Evolutionary conservation across 768 basidiomycete genomes (phyloP), one percentile per base, ranked within the genome.

Genomic region (Termitomyces sp.): DNA sequence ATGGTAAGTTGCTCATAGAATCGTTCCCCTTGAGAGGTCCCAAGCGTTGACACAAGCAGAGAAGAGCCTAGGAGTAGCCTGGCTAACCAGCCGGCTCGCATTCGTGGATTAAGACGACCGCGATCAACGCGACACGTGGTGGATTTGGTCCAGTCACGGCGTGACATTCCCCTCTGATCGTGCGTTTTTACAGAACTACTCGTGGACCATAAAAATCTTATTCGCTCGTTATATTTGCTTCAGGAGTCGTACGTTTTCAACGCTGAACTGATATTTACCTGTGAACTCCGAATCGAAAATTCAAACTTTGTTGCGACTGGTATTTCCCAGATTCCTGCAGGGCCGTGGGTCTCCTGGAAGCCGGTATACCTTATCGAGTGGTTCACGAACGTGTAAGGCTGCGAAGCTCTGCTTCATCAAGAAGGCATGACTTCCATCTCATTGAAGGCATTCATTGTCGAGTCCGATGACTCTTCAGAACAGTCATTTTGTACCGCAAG

Each of bases 401-500:
- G 37, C 19, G 23, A 52, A 29, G 14, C 27, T 14, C 17, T n/a
- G 27, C 23, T 43, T 49, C 12, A 31, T 27, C 23, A 12, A 37
- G 19, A 54, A n/a, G 37, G 37, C 31, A 63, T 65, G 64, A 49
- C 62, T 60, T 65, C 66, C 8, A 59, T 75, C 40, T 59, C 69
- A 23, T 68, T 72, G 6, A 75, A 66, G 66, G 68, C 61, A 46
- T 82, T 83, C 66, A 72, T 64, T n/a, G 73, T 77, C 58, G 69
- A 71, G 59, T 47, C 74, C 31, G 68, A 70, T 56, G 71, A 71
- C 40, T 61, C 59, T 56, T 59, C 64, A 53, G 77, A 77, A 52
- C 66, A 65, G 54, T 67, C 67, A 35, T 73, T 77, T 62, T 86
- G 86, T 64, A 78, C 82, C 54, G 76, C 78, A 31, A 79, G 84